These are phyloP conservation scores for Argentina anserina DNA, from an alignment of 306 rosid genomes.

Conservation along the genomic window DNA sequence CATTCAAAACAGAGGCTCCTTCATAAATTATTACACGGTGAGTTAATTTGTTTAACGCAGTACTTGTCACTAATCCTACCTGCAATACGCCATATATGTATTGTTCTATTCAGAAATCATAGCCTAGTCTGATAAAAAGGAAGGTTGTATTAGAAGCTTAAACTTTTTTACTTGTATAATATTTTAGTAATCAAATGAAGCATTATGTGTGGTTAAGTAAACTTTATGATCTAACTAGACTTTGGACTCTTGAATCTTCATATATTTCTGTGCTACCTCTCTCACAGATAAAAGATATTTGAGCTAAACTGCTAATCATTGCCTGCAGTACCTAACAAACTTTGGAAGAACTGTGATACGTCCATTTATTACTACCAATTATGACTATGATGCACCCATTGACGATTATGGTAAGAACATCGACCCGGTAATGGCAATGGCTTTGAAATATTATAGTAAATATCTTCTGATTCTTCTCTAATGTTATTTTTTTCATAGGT, in stretches of 20 bases:
- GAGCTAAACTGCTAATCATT: background rate
- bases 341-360: constrained; percentile 52
- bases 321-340: constrained; percentile 41
- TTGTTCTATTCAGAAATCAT: background rate
- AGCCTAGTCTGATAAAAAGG: background rate
- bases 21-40: constrained; percentile 50
- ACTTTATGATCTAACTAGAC: background rate
- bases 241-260: background rate
- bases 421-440: background rate
- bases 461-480: too few relatives aligned
- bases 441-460: background rate
- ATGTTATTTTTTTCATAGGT: background rate
- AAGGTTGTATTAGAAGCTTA: background rate
- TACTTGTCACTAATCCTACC: background rate
- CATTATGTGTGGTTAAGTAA: background rate
- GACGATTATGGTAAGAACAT: constrained; percentile 47
- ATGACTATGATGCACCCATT: constrained; percentile 55
- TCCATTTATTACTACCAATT: constrained; percentile 51
- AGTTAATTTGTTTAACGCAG: constrained; percentile 1
- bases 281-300: background rate
- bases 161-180: background rate
- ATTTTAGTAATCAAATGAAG: constrained; percentile 2
- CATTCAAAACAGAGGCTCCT: constrained; percentile 47
- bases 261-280: background rate
- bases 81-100: background rate